phyloP scores from a whole-genome alignment of 257 asterid genomes.

The Salvia rosmarinus region DNA sequence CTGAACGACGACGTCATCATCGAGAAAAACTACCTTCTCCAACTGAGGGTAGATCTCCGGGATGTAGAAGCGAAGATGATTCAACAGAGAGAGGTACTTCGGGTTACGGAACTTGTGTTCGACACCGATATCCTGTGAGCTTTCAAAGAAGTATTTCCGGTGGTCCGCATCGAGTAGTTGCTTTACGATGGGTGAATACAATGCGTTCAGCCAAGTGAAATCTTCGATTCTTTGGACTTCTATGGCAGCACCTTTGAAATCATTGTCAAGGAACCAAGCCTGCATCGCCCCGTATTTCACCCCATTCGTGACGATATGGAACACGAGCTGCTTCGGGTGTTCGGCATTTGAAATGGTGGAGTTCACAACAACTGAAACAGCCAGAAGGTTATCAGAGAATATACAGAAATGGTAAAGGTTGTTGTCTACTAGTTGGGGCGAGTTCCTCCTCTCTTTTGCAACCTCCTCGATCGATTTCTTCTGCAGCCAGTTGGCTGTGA shows the following conservation, averaged over 20 bases:
- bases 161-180: conserved; percentile 46
- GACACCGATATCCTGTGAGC: conserved; percentile 34
- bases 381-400: conserved; percentile 81
- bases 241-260: conserved; percentile 70
- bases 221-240: conserved; percentile 75
- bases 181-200: conserved; percentile 68
- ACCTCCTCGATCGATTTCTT: conserved; percentile 49
- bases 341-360: conserved; percentile 79
- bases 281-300: conserved; percentile 77
- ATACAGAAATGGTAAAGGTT: conserved; percentile 85
- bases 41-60: conserved; percentile 79
- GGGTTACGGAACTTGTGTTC: conserved; percentile 64
- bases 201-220: conserved; percentile 72
- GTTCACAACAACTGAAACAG: conserved; percentile 78
- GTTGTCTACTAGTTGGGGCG: conserved; percentile 74
- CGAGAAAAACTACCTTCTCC: conserved; percentile 85
- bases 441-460: conserved; percentile 67
- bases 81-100: conserved; percentile 62
- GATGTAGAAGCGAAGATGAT: conserved; percentile 82
- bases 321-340: conserved; percentile 83
- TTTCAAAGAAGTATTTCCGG: conserved; percentile 49
- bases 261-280: conserved; percentile 77
- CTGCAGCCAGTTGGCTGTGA: conserved; percentile 67
- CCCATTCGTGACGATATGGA: conserved; percentile 77
- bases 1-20: conserved; percentile 83